Percentiles rank a stretch among this genome's conserved stretches.
Conservation (phyloP, 2,329 filamentous ascomycete species). For the Atkinsonella texensis region DNA sequence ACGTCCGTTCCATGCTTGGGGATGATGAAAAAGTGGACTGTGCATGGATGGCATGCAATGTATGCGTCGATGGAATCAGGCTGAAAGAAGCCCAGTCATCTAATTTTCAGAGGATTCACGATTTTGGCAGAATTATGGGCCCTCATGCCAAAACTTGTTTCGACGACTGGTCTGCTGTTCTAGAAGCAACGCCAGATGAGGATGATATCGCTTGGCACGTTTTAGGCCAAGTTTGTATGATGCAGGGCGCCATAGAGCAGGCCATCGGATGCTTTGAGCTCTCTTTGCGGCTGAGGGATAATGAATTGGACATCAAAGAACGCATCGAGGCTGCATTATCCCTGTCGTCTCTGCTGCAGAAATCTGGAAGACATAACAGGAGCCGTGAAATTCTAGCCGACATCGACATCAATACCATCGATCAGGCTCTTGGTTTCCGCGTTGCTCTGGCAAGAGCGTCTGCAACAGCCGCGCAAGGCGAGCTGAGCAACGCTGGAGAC, state of each 20-base stretch:
- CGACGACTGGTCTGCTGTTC: slow-evolving; percentile 13
- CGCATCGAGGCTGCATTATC: slow-evolving; percentile 13
- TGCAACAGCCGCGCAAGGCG: slow-evolving; percentile 11
- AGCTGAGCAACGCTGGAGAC: slow-evolving; percentile 11
- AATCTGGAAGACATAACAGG: slow-evolving; percentile 8
- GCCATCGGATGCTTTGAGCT: slow-evolving; percentile 16
- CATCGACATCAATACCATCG: slow-evolving; percentile 13
- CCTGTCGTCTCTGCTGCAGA: slow-evolving; percentile 12
- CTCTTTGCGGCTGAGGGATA: slow-evolving; percentile 8
- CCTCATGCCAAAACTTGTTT: slow-evolving; percentile 16
- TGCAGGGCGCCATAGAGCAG: slow-evolving; percentile 13
- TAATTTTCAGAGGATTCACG: slow-evolving; percentile 13
- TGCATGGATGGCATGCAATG: slow-evolving; percentile 15
- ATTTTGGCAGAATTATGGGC: slow-evolving; percentile 15
- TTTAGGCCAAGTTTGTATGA: slow-evolving; percentile 18
- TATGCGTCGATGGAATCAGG: slow-evolving; percentile 14
- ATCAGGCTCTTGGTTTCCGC: slow-evolving; percentile 12
- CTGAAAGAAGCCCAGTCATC: slow-evolving; percentile 10
- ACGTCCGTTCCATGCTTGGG: slow-evolving; percentile 11
- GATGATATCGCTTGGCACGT: slow-evolving; percentile 27
- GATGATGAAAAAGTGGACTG: slow-evolving; percentile 10
- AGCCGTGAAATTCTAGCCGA: slow-evolving; percentile 11
- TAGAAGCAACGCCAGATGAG: slow-evolving; percentile 11
- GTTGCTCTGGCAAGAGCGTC: slow-evolving; percentile 14
- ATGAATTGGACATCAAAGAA: slow-evolving; percentile 9